Evolutionary conservation across 257 asterid genomes (phyloP).

Genomic region (Capsicum chinense): DNA sequence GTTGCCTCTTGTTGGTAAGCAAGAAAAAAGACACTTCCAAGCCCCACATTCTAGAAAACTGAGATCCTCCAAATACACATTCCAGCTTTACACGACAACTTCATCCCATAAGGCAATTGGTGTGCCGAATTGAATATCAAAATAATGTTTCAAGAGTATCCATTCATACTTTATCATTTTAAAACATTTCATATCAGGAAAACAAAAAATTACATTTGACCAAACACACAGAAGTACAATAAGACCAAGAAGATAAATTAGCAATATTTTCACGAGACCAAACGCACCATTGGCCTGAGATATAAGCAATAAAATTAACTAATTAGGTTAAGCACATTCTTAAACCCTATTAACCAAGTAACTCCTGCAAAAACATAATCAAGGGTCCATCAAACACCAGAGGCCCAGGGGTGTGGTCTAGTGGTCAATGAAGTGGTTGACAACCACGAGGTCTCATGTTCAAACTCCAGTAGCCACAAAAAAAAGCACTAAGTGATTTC

Average conservation of each 20-base stretch:
- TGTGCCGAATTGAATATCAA: not conserved
- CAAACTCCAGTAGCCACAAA: no score
- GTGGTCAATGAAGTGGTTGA: no score
- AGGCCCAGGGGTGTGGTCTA: no score
- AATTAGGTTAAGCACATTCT: not conserved
- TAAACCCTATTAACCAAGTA: not conserved
- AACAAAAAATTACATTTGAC: not conserved
- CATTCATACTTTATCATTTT: not conserved
- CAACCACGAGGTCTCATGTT: no score
- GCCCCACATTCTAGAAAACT: not conserved
- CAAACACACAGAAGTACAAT: no score
- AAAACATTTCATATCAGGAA: not conserved
- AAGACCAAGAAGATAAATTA: no score
- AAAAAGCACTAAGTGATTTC: no score
- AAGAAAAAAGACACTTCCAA: not conserved
- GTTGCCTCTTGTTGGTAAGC: not conserved
- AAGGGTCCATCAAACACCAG: no score
- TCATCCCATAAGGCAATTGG: slow-evolving; percentile 8
- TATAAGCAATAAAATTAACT: not conserved
- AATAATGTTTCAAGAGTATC: not conserved
- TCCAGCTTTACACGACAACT: not conserved
- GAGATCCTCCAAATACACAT: not conserved
- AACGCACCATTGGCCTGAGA: not conserved
- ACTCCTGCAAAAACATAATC: not conserved
- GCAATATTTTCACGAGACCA: not conserved